Evolutionary conservation across 2,329 filamentous ascomycete genomes (phyloP).

Genomic region (Lasiodiplodia theobromae): DNA sequence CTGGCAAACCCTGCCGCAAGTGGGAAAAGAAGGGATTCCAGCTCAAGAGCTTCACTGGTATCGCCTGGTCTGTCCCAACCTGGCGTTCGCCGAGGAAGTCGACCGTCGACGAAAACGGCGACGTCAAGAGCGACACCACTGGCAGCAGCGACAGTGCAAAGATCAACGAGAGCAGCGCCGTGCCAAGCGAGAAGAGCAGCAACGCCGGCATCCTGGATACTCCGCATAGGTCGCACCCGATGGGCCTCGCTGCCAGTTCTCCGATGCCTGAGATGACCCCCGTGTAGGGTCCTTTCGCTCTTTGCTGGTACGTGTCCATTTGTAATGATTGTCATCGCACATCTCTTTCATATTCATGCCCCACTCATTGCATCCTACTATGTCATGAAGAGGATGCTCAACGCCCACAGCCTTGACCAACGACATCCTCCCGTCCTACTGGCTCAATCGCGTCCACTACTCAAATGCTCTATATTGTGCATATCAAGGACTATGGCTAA

Average conservation of each 20-base stretch:
- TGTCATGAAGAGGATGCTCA: background rate
- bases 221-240: slow-evolving; percentile 23
- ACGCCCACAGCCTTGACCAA: background rate
- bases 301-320: background rate
- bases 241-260: slow-evolving; percentile 19
- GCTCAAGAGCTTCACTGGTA: slow-evolving; percentile 92
- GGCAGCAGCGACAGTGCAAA: slow-evolving; percentile 64
- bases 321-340: background rate
- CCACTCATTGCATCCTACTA: background rate
- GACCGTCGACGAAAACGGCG: slow-evolving; percentile 62
- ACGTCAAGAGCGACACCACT: slow-evolving; percentile 63
- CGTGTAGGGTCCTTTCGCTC: slow-evolving; percentile 3
- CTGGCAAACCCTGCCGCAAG: slow-evolving; percentile 88
- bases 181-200: slow-evolving; percentile 67
- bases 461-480: too few relatives aligned
- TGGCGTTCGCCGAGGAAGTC: slow-evolving; percentile 78
- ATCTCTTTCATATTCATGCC: background rate
- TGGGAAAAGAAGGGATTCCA: slow-evolving; percentile 85
- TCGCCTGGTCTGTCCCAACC: slow-evolving; percentile 79
- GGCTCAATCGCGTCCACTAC: background rate
- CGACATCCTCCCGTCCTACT: background rate
- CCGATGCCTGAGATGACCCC: slow-evolving; percentile 27
- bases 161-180: slow-evolving; percentile 64
- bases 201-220: slow-evolving; percentile 56
- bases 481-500: background rate